phyloP scores from a whole-genome alignment of 2,329 filamentous ascomycete genomes.

The Fusarium anguioides region DNA sequence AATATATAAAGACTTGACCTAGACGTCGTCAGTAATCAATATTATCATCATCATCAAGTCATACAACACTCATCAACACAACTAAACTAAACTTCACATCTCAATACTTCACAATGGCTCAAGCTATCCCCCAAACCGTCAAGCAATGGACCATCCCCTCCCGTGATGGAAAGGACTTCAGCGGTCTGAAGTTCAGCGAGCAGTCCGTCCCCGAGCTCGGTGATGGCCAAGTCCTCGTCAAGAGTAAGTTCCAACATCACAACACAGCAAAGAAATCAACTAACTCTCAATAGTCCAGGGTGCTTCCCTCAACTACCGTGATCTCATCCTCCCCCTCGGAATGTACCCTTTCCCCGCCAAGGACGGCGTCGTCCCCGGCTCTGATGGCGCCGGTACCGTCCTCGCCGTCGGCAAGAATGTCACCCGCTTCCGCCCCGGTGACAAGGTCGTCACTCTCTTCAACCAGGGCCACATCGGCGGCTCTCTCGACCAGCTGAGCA shows the following conservation, averaged over 20 bases:
- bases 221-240: conserved; percentile 78
- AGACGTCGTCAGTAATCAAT: not conserved
- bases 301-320: conserved; percentile 66
- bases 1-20: conserved; percentile 17
- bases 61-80: not conserved
- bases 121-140: conserved; percentile 55
- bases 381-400: conserved; percentile 66
- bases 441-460: conserved; percentile 71
- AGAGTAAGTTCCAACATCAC: conserved; percentile 50
- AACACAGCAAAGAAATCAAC: not conserved
- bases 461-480: conserved; percentile 65
- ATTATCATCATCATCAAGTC: not conserved
- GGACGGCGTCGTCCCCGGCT: conserved; percentile 60
- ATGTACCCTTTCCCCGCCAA: conserved; percentile 58
- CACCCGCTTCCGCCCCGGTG: conserved; percentile 61
- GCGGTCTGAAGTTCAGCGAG: conserved; percentile 67
- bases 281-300: conserved; percentile 54
- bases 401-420: conserved; percentile 62
- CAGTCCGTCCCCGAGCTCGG: conserved; percentile 70
- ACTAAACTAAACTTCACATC: not conserved
- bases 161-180: conserved; percentile 61
- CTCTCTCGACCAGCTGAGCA: conserved; percentile 48
- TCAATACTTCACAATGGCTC: conserved; percentile 36
- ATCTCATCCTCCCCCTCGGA: conserved; percentile 62
- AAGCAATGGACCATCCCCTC: conserved; percentile 66